Evolutionary conservation across 139 green algal genomes (phyloP).

Genomic region (Micromonas pusilla): DNA sequence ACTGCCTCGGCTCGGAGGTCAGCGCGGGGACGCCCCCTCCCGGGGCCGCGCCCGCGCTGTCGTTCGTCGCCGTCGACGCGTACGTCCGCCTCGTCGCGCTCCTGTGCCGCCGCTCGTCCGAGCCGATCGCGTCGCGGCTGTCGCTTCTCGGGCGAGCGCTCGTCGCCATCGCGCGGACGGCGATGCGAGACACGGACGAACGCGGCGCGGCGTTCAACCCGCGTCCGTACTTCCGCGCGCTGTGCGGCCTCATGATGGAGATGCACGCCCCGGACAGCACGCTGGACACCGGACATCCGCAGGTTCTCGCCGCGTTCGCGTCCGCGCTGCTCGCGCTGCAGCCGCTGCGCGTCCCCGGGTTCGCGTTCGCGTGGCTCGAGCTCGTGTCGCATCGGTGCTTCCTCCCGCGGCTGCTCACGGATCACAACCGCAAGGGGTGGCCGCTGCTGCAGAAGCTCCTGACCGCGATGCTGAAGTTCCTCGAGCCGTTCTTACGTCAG

Average conservation of each 20-base stretch:
- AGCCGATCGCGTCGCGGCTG: background rate
- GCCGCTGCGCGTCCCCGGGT: slow-evolving; percentile 79
- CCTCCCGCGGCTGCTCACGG: slow-evolving; percentile 84
- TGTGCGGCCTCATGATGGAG: slow-evolving; percentile 74
- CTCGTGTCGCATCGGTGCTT: slow-evolving; percentile 79
- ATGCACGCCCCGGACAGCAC: slow-evolving; percentile 50
- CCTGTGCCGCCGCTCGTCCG: slow-evolving; percentile 41
- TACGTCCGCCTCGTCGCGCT: slow-evolving; percentile 48
- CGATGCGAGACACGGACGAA: slow-evolving; percentile 70
- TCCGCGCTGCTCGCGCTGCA: slow-evolving; percentile 58
- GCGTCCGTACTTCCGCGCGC: slow-evolving; percentile 86
- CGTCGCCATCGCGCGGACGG: slow-evolving; percentile 53
- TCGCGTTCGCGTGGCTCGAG: slow-evolving; percentile 95
- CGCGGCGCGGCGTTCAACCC: slow-evolving; percentile 71
- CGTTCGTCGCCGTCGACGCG: slow-evolving; percentile 59
- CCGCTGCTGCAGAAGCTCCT: slow-evolving; percentile 63
- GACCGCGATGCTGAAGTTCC: slow-evolving; percentile 76
- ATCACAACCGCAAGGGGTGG: slow-evolving; percentile 55
- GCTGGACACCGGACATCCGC: slow-evolving; percentile 40
- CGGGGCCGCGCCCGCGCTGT: slow-evolving; percentile 34
- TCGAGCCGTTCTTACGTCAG: slow-evolving; percentile 90
- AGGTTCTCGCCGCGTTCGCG: slow-evolving; percentile 42
- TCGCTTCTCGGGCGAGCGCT: slow-evolving; percentile 60
- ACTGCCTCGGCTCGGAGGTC: slow-evolving; percentile 62
- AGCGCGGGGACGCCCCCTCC: background rate